Conservation (phyloP, 2,329 filamentous ascomycete species). For the Microdochium bolleyi region DNA sequence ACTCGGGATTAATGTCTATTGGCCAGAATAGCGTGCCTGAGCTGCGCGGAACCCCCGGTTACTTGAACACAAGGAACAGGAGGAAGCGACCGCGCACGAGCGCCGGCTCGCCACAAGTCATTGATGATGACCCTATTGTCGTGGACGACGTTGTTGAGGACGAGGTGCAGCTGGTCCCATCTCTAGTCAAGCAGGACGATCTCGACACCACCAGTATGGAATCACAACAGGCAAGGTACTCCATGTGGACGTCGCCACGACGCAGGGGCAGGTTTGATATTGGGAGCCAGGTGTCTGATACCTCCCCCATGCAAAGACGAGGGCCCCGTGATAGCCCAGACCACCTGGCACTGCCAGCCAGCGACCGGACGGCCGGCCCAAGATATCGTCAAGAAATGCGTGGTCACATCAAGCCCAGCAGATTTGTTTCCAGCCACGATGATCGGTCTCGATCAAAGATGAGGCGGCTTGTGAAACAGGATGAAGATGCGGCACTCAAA, state of each 20-base stretch:
- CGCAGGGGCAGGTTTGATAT: neutral
- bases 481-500: neutral
- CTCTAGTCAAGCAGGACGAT: neutral
- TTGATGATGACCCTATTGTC: neutral
- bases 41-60: neutral
- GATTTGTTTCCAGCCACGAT: too few species aligned
- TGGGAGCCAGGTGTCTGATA: neutral
- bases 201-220: neutral
- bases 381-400: too few species aligned
- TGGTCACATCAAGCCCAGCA: too few species aligned
- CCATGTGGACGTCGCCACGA: neutral
- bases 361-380: too few species aligned
- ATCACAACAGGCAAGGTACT: neutral
- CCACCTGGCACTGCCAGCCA: too few species aligned
- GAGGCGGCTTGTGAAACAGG: too few species aligned
- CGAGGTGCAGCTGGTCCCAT: neutral
- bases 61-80: neutral
- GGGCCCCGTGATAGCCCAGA: too few species aligned
- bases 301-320: neutral
- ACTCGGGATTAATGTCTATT: neutral
- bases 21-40: neutral
- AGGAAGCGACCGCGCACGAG: neutral
- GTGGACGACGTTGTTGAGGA: neutral
- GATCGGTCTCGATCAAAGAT: too few species aligned
- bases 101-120: neutral